A percentile compares a stretch with the other conserved stretches of the same genome.
Evolutionary conservation across 495 filamentous ascomycete species (phyloP).

Genomic region (Penicillium ucsense): DNA sequence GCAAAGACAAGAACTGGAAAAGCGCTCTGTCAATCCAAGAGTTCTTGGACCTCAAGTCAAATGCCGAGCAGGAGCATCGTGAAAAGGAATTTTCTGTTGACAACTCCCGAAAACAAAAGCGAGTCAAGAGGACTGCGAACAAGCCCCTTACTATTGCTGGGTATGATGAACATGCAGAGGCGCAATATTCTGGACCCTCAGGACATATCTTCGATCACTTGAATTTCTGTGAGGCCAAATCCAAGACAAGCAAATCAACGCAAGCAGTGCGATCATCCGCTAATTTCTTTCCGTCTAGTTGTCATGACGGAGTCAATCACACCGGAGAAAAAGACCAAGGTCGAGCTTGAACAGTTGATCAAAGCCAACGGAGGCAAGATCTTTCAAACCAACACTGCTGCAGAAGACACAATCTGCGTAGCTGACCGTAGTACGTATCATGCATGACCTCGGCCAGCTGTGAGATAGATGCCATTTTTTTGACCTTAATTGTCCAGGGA

Average conservation of each 20-base stretch:
- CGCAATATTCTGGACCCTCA: slow-evolving; percentile 45
- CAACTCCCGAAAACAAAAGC: slow-evolving; percentile 48
- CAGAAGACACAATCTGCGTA: slow-evolving; percentile 54
- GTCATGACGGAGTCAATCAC: slow-evolving; percentile 51
- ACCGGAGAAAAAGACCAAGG: slow-evolving; percentile 62
- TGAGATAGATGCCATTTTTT: not conserved
- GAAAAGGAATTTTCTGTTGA: slow-evolving; percentile 80
- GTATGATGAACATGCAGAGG: slow-evolving; percentile 40
- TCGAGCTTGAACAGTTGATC: slow-evolving; percentile 73
- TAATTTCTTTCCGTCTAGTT: slow-evolving; percentile 17
- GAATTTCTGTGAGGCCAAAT: slow-evolving; percentile 55
- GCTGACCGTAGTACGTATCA: slow-evolving; percentile 57
- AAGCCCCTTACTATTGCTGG: slow-evolving; percentile 65
- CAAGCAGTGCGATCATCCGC: no score
- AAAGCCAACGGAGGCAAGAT: slow-evolving; percentile 83
- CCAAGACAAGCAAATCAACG: no score
- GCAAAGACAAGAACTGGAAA: slow-evolving; percentile 77
- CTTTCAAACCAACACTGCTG: slow-evolving; percentile 59
- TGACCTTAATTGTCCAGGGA: slow-evolving; percentile 30
- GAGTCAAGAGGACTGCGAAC: slow-evolving; percentile 52
- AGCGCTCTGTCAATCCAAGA: slow-evolving; percentile 66
- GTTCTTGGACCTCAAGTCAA: slow-evolving; percentile 61
- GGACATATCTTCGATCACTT: slow-evolving; percentile 62
- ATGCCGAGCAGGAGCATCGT: slow-evolving; percentile 62
- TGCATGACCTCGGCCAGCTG: no score